phyloP scores from a whole-genome alignment of 495 filamentous ascomycete species.

The Thozetella sp. region DNA sequence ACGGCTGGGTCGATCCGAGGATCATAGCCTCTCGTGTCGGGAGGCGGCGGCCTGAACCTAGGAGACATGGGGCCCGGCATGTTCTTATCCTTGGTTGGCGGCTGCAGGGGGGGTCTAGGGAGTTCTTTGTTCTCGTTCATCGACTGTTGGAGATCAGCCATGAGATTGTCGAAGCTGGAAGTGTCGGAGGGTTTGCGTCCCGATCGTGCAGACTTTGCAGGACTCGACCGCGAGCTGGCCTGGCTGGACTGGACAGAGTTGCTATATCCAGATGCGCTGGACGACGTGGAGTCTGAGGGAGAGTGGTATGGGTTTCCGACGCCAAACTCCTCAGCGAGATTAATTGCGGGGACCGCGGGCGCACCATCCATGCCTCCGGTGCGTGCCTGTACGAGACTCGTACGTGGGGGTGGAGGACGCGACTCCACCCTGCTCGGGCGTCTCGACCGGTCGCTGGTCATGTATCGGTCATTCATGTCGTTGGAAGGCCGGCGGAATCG shows the following conservation, averaged over 20 bases:
- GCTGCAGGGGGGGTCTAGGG: slow-evolving; percentile 22
- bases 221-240: slow-evolving; percentile 74
- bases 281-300: slow-evolving; percentile 67
- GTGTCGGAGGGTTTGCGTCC: slow-evolving; percentile 37
- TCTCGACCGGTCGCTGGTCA: slow-evolving; percentile 26
- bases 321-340: slow-evolving; percentile 53
- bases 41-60: slow-evolving; percentile 23
- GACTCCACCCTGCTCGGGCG: slow-evolving; percentile 50
- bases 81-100: slow-evolving; percentile 20
- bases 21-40: slow-evolving; percentile 32
- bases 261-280: slow-evolving; percentile 62
- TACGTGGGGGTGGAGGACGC: slow-evolving; percentile 49
- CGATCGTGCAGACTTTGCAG: slow-evolving; percentile 43
- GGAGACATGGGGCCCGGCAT: slow-evolving; percentile 16
- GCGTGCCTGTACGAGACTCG: slow-evolving; percentile 34
- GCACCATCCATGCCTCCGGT: slow-evolving; percentile 16
- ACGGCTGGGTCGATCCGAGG: slow-evolving; percentile 32
- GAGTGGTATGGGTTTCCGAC: slow-evolving; percentile 60
- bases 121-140: slow-evolving; percentile 34
- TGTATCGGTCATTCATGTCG: slow-evolving; percentile 13
- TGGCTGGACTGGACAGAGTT: slow-evolving; percentile 50
- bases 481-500: slow-evolving; percentile 31
- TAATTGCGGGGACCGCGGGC: slow-evolving; percentile 38
- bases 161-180: slow-evolving; percentile 45
- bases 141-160: slow-evolving; percentile 53